Base-by-base conservation (phyloP, 495 filamentous ascomycete genomes). In the Chaetomium cochliodes region DNA sequence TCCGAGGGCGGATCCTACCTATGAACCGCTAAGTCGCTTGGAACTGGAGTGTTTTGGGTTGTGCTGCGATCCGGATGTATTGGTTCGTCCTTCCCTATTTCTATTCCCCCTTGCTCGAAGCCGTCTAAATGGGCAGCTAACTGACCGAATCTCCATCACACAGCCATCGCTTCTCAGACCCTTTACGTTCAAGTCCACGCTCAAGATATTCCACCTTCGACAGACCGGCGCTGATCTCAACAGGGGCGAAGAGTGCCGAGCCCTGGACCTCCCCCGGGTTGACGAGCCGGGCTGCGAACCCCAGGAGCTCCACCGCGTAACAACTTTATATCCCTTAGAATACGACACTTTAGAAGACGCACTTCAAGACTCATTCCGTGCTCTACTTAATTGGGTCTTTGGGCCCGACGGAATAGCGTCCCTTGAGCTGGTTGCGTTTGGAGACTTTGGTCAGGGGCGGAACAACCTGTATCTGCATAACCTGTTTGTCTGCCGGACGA, bases 361-460 rank as follows among this genome's bases (percentile, higher is more conserved):
- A 20, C 23, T 50, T n/a, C 18, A 20, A n/a, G 16, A 15, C 3
- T 16, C 20, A 12, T 47, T 58, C 16, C 60, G 30, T 23, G 9
- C 6, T 33, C 37, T 55, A 3, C 20, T 42, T 28, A 37, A 62
- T 15, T 62, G 60, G 60, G 60, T 8, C 2, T 62, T 62, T 41
- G 60, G 60, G 0, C 60, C 49, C 20, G 0, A 55, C 0, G 60
- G 49, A 8, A 62, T 62, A 13, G 16, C 50, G 0, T 62, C 60
- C 13, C 20, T 62, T 4, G 5, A 55, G 49, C 20, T 55, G 8
- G 46, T 62, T 41, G 60, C 60, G 2, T 42, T 20, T 12, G 60
- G 60, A 2, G 60, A 62, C 39, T 62, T 62, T 55, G 49, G 26
- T 2, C 46, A 62, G 18, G 60, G 59, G 22, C 28, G 46, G 9